phyloP scores from a whole-genome alignment of 2,329 filamentous ascomycete genomes.

The Chrysoporthe austroafricana region DNA sequence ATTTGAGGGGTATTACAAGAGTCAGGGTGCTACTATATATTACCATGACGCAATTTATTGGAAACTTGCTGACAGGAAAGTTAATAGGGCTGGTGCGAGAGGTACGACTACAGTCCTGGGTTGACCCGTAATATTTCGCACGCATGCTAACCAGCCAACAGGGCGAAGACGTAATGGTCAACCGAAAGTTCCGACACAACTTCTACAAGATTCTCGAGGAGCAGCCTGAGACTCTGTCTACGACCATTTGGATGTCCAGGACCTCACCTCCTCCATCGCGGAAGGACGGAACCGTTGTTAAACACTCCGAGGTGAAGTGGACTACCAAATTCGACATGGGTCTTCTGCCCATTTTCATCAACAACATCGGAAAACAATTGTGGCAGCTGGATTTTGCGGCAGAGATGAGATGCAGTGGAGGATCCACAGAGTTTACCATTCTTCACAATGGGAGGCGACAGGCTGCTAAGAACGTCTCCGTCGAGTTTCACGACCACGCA shows the following conservation, averaged over 20 bases:
- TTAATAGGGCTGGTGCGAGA: neutral
- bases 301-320: slow-evolving; percentile 26
- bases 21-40: too few relatives aligned
- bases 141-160: neutral
- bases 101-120: neutral
- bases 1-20: neutral
- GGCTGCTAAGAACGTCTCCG: slow-evolving; percentile 26
- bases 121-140: neutral
- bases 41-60: neutral
- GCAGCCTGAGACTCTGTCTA: neutral
- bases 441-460: slow-evolving; percentile 27
- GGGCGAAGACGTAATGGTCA: slow-evolving; percentile 6
- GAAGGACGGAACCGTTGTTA: slow-evolving; percentile 10
- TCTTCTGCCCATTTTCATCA: slow-evolving; percentile 16
- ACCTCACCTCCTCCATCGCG: neutral
- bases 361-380: slow-evolving; percentile 3
- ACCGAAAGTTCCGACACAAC: neutral
- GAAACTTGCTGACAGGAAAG: neutral
- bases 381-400: slow-evolving; percentile 18
- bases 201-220: slow-evolving; percentile 6
- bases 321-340: slow-evolving; percentile 18
- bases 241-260: slow-evolving; percentile 13
- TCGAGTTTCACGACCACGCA: slow-evolving; percentile 21
- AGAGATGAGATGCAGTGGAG: slow-evolving; percentile 28
- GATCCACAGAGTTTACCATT: slow-evolving; percentile 27